Evolutionary conservation across 2,329 filamentous ascomycete species (phyloP).

Genomic region (Beauveria rudraprayagi): DNA sequence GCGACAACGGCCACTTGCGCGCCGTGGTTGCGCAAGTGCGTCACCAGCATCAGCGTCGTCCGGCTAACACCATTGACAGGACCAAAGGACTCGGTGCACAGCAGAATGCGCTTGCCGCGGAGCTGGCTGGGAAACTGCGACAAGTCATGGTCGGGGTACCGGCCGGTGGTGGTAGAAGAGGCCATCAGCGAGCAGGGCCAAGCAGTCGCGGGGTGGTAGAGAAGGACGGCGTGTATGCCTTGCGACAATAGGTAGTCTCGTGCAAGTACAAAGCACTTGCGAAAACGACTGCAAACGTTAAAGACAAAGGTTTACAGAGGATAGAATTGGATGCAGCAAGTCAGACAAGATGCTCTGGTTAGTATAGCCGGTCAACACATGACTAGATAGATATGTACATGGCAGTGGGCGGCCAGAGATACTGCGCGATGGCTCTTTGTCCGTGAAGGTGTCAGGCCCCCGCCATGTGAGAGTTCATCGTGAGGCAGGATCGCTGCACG

Average conservation of each 20-base stretch:
- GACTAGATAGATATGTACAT: background rate
- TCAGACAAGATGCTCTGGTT: background rate
- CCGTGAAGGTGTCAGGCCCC: background rate
- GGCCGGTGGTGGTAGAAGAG: background rate
- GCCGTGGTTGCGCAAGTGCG: constrained; percentile 56
- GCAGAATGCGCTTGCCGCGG: constrained; percentile 53
- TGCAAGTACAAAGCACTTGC: background rate
- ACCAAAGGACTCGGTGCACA: constrained; percentile 64
- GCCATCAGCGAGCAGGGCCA: background rate
- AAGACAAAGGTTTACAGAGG: background rate
- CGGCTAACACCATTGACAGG: constrained; percentile 67
- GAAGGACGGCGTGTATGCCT: background rate
- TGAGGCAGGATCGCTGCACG: constrained; percentile 4
- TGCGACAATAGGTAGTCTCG: background rate
- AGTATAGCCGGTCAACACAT: background rate
- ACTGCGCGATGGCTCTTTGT: background rate
- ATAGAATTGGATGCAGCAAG: background rate
- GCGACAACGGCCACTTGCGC: constrained; percentile 60
- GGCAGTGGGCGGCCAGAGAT: background rate
- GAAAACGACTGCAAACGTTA: background rate
- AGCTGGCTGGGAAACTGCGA: constrained; percentile 40
- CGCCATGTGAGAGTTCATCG: background rate
- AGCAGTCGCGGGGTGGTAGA: background rate
- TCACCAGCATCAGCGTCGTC: constrained; percentile 61
- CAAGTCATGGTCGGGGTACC: constrained; percentile 29